Base-by-base conservation (phyloP, 306 rosid genomes). In the Elaeagnus macrophylla region DNA sequence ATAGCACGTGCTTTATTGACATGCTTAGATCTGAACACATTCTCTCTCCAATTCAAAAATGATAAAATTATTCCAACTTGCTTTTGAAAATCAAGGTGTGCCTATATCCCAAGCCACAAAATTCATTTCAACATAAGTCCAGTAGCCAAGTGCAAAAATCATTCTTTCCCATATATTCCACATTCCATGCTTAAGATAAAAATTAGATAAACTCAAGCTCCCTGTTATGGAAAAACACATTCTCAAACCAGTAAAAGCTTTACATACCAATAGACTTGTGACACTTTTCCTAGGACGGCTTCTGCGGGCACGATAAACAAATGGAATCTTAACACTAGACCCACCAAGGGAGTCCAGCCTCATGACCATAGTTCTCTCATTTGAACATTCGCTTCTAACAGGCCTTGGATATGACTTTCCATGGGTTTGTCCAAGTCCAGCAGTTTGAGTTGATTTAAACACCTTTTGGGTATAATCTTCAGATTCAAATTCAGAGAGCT, bases 281-380 rank as follows among this genome's bases (percentile, higher is more conserved):
- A 87, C 62, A 45, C 82, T 73, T 79, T 80, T 87, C 78, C 96
- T 87, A 16, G 99, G 99, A 60, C 87, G 95, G 70, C 99, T 76
- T 81, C 96, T 87, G 61, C 96, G 89, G 56, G 84, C 69, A 63
- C 96, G 79, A 66, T 89, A 77, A 77, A 82, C 95, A 75, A 68
- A 84, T 57, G 99, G 99, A 72, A 91, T 67, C 60, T 82, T 78
- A 47, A 91, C 72, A 51, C 80, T 78, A 56, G 82, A 73, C 72
- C 99, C 99, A 59, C 96, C 95, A 18, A 91, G 77, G 60, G 82
- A 77, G 62, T 80, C 95, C 51, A 80, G 51, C 76, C 95, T 85
- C 16, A 85, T 91, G 67, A 68, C 59, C 74, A 75, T 59, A 14
- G 75, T 75, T 68, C 89, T 80, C 54, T 62, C 68, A 69, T 78